Evolutionary conservation across 257 asterid species (phyloP), one percentile per base, ranked within the genome.

Genomic region (Ocimum tenuiflorum): DNA sequence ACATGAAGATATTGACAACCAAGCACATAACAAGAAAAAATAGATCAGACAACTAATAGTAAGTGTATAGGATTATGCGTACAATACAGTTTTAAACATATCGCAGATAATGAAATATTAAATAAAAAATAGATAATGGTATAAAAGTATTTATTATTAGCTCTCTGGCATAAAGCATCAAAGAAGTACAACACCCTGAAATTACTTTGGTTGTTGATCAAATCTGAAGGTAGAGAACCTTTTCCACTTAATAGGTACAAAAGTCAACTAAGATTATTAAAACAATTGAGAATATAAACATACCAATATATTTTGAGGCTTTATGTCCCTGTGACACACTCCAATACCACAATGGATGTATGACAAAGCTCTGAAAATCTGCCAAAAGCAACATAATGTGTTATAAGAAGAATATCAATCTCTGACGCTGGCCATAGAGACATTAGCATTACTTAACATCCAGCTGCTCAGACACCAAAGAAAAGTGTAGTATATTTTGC

Each of bases 241-340:
- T 14, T 58, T 47, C 52, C 17, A 42, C 43, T 23, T 41, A 53
- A 17, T 27, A 60, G 36, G 41, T 23, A 54, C 15, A 54, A 38
- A 49, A 20, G 43, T 46, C 23, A 24, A 66, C 14, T 4, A 27
- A 4, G 31, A 27, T 27, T 27, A 4, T 1, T 27, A 4, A 27
- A 27, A 27, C 31, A 29, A 42, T 22, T 10, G 14, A 60, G 60
- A 48, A 68, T 33, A 81, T 61, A 65, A 63, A 73, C 77, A 15
- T 82, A 91, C 98, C 96, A 91, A 79, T 69, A 91, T 82, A 71
- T 91, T 91, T 73, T 91, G 98, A 81, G 98, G 98, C 79, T 91
- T 91, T 82, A 91, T 91, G 82, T 91, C 98, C 78, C 98, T 86
- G 79, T 91, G 98, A 68, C 96, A 91, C 71, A 91, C 96, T 77